Percentiles rank a stretch among this genome's conserved stretches.
Evolutionary conservation across 1,284 basidiomycete genomes (phyloP).

Genomic region (Leccinum colubrinum): DNA sequence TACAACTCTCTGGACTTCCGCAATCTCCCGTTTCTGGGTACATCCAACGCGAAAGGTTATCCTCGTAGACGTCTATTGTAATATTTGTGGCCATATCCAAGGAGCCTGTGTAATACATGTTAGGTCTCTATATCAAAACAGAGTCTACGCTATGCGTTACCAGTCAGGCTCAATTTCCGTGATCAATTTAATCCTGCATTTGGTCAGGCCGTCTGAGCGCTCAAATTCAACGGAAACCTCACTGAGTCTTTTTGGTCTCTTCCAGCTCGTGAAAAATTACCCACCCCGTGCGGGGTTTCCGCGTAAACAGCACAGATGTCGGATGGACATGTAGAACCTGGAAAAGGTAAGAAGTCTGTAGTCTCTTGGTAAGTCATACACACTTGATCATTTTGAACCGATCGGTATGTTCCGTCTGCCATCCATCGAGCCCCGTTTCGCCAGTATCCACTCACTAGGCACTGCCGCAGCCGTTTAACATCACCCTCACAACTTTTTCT

Average conservation of each 20-base stretch:
- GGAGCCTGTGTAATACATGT: conserved; percentile 35
- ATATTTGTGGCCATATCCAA: conserved; percentile 51
- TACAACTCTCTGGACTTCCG: background rate
- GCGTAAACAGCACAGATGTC: conserved; percentile 91
- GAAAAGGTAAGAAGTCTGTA: background rate
- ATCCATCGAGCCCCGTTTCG: conserved; percentile 89
- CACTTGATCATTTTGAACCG: conserved; percentile 80
- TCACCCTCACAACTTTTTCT: conserved; percentile 85
- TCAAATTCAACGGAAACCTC: conserved; percentile 27
- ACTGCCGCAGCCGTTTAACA: conserved; percentile 73
- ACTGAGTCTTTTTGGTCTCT: conserved; percentile 92
- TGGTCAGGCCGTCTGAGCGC: background rate
- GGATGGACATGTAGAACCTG: conserved; percentile 90
- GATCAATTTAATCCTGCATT: conserved; percentile 48
- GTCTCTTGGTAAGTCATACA: conserved; percentile 20
- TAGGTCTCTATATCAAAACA: background rate
- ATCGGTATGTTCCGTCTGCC: conserved; percentile 87
- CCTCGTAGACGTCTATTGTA: conserved; percentile 28
- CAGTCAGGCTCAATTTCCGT: conserved; percentile 64
- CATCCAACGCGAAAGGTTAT: background rate
- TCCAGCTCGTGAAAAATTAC: conserved; percentile 95
- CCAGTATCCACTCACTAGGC: conserved; percentile 92
- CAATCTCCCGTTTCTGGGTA: too few species aligned
- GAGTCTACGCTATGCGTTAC: conserved; percentile 29
- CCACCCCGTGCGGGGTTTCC: conserved; percentile 88